Percentiles rank a stretch among this genome's conserved stretches.
These are phyloP conservation scores for Neofusicoccum kwambonambiense DNA, from an alignment of 2,329 filamentous ascomycete genomes.

Conservation along the genomic window DNA sequence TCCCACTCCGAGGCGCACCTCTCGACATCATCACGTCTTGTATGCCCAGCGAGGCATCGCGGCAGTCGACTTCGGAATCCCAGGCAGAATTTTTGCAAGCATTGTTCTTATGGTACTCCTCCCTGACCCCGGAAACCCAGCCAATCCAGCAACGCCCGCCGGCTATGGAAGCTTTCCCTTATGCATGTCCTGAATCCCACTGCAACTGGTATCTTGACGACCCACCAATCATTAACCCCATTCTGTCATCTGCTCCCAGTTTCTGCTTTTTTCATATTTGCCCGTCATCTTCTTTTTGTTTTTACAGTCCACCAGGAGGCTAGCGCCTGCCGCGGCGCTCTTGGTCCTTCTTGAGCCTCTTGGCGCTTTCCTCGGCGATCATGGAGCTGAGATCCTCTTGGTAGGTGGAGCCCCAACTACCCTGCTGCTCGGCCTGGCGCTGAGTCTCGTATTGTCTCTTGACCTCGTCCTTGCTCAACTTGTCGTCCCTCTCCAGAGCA, in stretches of 20 bases:
- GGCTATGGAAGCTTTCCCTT: conserved; percentile 17
- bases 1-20: neutral
- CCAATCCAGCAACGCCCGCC: conserved; percentile 17
- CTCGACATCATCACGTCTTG: conserved; percentile 15
- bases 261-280: neutral
- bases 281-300: conserved; percentile 14
- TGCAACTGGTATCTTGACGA: conserved; percentile 16
- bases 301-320: conserved; percentile 1
- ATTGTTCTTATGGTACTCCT: conserved; percentile 18
- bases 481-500: conserved; percentile 69
- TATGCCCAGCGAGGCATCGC: conserved; percentile 1
- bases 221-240: neutral
- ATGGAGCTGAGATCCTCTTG: conserved; percentile 93
- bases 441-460: conserved; percentile 74
- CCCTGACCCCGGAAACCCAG: conserved; percentile 14
- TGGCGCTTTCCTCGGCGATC: conserved; percentile 90
- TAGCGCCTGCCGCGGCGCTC: conserved; percentile 65
- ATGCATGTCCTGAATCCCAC: conserved; percentile 14
- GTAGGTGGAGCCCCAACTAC: conserved; percentile 69
- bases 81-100: conserved; percentile 16
- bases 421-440: conserved; percentile 59
- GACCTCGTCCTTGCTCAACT: conserved; percentile 81
- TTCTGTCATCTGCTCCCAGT: neutral
- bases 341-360: conserved; percentile 84
- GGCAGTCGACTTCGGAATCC: conserved; percentile 13